Evolutionary conservation across 345 rosid genomes (phyloP).

Genomic region (Dimocarpus longan): DNA sequence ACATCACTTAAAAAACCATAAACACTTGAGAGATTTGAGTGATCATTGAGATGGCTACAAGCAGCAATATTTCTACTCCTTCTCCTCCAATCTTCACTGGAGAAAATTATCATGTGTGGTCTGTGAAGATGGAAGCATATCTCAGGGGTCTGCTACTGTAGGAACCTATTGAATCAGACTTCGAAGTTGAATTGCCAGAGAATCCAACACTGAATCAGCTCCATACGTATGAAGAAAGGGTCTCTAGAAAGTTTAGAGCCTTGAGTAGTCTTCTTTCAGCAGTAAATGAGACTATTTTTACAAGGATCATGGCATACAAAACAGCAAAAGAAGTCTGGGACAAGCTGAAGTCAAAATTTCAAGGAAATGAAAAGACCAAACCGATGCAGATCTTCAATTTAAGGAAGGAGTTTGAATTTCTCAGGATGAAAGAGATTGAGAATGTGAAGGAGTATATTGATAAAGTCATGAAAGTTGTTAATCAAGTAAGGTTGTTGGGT

Average conservation of each 20-base stretch:
- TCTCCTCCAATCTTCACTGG: not conserved
- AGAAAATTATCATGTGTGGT: not conserved
- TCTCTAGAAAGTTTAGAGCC: not conserved
- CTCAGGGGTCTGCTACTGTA: too few relatives aligned
- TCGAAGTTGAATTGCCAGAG: not conserved
- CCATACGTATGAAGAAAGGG: not conserved
- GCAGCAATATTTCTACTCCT: not conserved
- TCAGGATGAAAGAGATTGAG: not conserved
- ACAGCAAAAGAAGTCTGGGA: too few relatives aligned
- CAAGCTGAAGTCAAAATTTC: too few relatives aligned
- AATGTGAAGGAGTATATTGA: not conserved
- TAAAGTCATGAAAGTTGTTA: not conserved
- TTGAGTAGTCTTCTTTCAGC: not conserved
- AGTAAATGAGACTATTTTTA: not conserved
- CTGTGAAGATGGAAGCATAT: not conserved
- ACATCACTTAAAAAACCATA: too few relatives aligned
- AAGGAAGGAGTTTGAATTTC: not conserved
- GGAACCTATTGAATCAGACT: not conserved
- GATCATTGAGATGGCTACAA: too few relatives aligned
- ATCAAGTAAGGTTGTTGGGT: conserved; percentile 1
- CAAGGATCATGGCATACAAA: too few relatives aligned
- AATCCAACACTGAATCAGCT: not conserved
- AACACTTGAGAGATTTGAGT: too few relatives aligned
- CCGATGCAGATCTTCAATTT: not conserved
- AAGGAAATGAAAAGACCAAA: too few relatives aligned